phyloP scores from a whole-genome alignment of 148 eudicot species.

The Dysphania ambrosioides region DNA sequence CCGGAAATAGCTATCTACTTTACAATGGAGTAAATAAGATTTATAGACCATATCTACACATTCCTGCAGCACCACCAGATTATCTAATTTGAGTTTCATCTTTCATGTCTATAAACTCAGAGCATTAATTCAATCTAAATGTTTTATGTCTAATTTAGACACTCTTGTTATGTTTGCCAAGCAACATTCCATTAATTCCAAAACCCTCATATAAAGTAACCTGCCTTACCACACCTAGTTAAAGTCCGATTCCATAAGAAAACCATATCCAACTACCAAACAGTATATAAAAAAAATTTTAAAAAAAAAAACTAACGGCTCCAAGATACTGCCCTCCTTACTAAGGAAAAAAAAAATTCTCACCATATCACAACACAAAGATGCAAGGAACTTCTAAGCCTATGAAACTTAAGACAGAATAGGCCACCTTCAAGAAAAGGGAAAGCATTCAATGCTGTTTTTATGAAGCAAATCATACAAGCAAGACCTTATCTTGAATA shows the following conservation, averaged over 20 bases:
- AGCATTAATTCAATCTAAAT: no score
- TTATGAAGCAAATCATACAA: not conserved
- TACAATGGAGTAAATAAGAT: not conserved
- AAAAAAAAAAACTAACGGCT: not conserved
- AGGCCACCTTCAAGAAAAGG: no score
- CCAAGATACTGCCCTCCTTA: not conserved
- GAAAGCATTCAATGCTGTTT: not conserved
- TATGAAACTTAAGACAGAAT: not conserved
- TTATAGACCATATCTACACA: not conserved
- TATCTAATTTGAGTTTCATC: no score
- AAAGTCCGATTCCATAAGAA: not conserved
- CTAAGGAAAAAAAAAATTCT: not conserved
- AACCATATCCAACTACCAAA: not conserved
- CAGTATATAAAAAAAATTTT: not conserved
- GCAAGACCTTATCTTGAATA: not conserved
- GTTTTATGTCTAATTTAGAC: not conserved
- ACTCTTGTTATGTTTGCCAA: not conserved
- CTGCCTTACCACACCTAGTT: not conserved
- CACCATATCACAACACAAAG: not conserved
- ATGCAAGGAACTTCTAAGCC: not conserved
- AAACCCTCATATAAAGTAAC: not conserved
- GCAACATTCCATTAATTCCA: not conserved
- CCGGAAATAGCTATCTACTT: no score
- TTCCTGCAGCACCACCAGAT: no score
- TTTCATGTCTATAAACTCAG: not conserved